A percentile compares a stretch with the other conserved stretches of the same genome.
Conservation (phyloP, 2,329 filamentous ascomycete genomes). For the Dendryphion nanum region DNA sequence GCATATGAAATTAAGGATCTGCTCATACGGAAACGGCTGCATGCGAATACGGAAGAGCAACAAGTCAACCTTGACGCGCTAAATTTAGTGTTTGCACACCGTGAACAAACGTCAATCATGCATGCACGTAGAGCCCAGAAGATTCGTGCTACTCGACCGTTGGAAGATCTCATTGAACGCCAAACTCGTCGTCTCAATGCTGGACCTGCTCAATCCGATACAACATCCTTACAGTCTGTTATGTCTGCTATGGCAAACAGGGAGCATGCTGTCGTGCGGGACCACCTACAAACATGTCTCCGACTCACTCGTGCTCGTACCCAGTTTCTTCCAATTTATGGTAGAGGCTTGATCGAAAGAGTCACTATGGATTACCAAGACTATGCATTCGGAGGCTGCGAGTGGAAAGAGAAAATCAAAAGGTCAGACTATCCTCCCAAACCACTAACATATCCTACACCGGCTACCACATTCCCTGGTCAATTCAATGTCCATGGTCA, state of each 20-base stretch:
- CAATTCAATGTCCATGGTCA: no score
- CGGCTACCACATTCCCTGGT: slow-evolving; percentile 1
- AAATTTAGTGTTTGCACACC: slow-evolving; percentile 71
- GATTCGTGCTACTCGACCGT: slow-evolving; percentile 63
- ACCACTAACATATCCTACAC: no score
- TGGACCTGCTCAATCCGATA: slow-evolving; percentile 48
- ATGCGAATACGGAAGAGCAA: slow-evolving; percentile 62
- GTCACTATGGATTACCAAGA: slow-evolving; percentile 58
- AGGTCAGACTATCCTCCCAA: slow-evolving; percentile 6
- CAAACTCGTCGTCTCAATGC: slow-evolving; percentile 59
- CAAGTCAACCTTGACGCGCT: slow-evolving; percentile 72
- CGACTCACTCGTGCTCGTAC: slow-evolving; percentile 80
- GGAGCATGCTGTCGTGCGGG: slow-evolving; percentile 64
- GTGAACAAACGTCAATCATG: slow-evolving; percentile 62
- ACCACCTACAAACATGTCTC: slow-evolving; percentile 76
- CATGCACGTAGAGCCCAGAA: slow-evolving; percentile 37
- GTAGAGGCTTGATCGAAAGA: slow-evolving; percentile 72
- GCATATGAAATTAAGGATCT: slow-evolving; percentile 73
- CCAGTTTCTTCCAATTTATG: slow-evolving; percentile 78
- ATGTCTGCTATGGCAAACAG: slow-evolving; percentile 66
- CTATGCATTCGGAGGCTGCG: slow-evolving; percentile 39
- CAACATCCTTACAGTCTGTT: slow-evolving; percentile 66
- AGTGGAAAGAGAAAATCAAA: slow-evolving; percentile 30
- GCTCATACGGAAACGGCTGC: slow-evolving; percentile 64
- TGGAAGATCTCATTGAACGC: slow-evolving; percentile 69